A percentile compares a stretch with the other conserved stretches of the same genome.
These are phyloP conservation scores for Myxozyma lipomycoides DNA, from an alignment of 805 yeast species.

Conservation along the genomic window DNA sequence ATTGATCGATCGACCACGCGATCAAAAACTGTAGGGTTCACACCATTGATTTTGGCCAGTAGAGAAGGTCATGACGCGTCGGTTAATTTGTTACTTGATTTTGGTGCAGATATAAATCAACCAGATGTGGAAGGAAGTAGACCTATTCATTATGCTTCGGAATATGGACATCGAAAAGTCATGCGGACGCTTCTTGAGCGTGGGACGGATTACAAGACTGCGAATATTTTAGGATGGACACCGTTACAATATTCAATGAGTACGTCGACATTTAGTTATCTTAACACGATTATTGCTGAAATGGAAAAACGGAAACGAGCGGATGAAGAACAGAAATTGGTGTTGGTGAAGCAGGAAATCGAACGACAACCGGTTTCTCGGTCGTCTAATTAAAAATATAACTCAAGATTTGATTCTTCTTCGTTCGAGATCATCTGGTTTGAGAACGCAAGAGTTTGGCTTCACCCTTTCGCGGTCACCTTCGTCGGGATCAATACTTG, in stretches of 20 bases:
- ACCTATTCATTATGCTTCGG: conserved; percentile 78
- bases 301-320: conserved; percentile 9
- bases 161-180: conserved; percentile 59
- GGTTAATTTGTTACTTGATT: conserved; percentile 58
- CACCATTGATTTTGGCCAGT: conserved; percentile 62
- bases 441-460: no score
- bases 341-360: conserved; percentile 6
- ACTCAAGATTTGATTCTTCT: no score
- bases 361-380: conserved; percentile 5
- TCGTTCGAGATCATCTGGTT: no score
- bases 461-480: no score
- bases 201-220: conserved; percentile 46
- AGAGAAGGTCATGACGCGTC: conserved; percentile 58
- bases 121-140: conserved; percentile 75
- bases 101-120: conserved; percentile 71
- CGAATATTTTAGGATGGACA: conserved; percentile 60
- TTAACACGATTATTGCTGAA: conserved; percentile 13
- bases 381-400: not conserved
- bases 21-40: conserved; percentile 30
- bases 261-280: conserved; percentile 1
- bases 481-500: no score
- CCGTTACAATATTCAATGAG: conserved; percentile 60
- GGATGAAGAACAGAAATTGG: not conserved
- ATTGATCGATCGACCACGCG: conserved; percentile 59
- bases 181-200: conserved; percentile 50